Evolutionary conservation across 2,329 filamentous ascomycete genomes (phyloP).

Genomic region (Penicillium brasilianum): DNA sequence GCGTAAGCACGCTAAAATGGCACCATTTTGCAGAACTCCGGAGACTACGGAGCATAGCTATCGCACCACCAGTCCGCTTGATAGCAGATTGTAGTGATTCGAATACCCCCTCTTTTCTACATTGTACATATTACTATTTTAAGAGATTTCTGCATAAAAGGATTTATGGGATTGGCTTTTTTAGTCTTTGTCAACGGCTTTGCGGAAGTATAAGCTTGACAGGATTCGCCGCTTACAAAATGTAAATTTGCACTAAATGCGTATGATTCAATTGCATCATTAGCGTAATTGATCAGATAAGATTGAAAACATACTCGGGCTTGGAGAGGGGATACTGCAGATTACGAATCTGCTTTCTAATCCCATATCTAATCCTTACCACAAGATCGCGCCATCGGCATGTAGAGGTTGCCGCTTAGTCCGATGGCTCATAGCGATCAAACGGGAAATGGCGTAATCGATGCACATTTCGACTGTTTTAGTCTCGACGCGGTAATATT

Average conservation of each 20-base stretch:
- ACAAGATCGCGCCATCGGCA: neutral
- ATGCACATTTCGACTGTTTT: neutral
- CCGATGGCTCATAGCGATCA: neutral
- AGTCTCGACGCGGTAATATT: neutral
- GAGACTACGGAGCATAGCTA: neutral
- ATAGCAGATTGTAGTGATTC: conserved; percentile 2
- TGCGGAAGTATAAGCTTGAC: neutral
- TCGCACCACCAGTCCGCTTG: neutral
- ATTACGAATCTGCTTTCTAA: neutral
- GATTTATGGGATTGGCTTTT: neutral
- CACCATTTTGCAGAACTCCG: neutral
- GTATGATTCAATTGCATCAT: no score
- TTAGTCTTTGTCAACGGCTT: neutral
- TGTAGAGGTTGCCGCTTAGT: neutral
- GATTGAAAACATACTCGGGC: neutral
- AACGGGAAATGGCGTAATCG: neutral
- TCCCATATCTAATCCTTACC: neutral
- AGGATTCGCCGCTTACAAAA: neutral
- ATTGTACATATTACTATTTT: neutral
- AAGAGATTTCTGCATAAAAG: neutral
- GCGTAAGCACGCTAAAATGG: neutral
- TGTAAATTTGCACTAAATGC: no score
- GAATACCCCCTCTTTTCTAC: conserved; percentile 1
- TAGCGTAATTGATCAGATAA: neutral
- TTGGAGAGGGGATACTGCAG: neutral